Conservation (phyloP, 2,329 filamentous ascomycete genomes). For the Alternaria atra region DNA sequence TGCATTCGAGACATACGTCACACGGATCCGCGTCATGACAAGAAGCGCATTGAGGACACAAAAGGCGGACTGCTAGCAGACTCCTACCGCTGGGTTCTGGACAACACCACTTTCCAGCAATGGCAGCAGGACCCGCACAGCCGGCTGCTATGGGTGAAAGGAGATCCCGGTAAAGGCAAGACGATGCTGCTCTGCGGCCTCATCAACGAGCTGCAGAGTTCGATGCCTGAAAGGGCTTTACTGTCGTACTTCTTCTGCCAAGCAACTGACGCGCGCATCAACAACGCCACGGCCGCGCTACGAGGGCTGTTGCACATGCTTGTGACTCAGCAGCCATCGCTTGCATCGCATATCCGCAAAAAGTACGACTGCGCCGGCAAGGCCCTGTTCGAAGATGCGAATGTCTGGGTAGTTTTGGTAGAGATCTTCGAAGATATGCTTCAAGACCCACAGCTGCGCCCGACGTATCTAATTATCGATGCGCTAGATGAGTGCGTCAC, state of each 20-base stretch:
- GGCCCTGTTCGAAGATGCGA: constrained; percentile 15
- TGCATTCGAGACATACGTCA: neutral
- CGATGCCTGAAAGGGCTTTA: neutral
- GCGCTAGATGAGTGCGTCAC: constrained; percentile 24
- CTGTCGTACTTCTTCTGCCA: constrained; percentile 50
- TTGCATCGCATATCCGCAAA: neutral
- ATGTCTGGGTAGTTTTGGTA: constrained; percentile 18
- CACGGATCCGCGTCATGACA: neutral
- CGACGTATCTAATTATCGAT: constrained; percentile 21
- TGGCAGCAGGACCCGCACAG: constrained; percentile 24
- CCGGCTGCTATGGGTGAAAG: constrained; percentile 39
- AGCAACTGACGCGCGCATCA: constrained; percentile 45
- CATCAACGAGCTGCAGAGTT: constrained; percentile 38
- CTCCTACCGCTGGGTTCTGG: constrained; percentile 13
- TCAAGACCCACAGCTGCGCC: constrained; percentile 41
- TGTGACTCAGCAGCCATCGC: constrained; percentile 27
- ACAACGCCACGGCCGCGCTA: constrained; percentile 54
- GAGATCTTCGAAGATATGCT: constrained; percentile 55
- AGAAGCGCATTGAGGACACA: no score
- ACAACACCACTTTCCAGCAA: constrained; percentile 26
- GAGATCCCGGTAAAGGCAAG: no score
- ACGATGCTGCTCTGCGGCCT: neutral
- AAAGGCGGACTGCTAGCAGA: neutral
- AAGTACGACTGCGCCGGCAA: constrained; percentile 6
- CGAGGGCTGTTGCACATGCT: constrained; percentile 57